Evolutionary conservation across 495 filamentous ascomycete genomes (phyloP).

Genomic region (Penicillium turbatum): DNA sequence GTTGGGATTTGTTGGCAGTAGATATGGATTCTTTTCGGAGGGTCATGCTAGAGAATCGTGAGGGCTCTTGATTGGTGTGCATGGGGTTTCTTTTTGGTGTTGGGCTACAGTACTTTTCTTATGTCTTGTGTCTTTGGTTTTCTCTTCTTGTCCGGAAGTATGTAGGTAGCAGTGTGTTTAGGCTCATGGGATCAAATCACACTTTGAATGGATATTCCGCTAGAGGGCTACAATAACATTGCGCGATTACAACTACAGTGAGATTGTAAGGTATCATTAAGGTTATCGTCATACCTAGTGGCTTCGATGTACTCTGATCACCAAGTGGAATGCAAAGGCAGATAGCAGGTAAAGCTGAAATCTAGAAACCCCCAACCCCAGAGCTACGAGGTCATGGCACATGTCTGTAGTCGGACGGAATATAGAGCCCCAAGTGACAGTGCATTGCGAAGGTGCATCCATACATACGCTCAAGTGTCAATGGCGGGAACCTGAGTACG

Average conservation of each 20-base stretch:
- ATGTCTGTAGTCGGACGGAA: too few relatives aligned
- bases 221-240: not conserved
- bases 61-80: conserved; percentile 13
- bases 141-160: conserved; percentile 7
- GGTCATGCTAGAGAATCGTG: too few relatives aligned
- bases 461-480: too few relatives aligned
- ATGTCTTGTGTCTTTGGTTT: conserved; percentile 10
- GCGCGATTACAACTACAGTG: not conserved
- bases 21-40: too few relatives aligned
- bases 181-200: not conserved
- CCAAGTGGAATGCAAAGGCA: too few relatives aligned
- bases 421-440: too few relatives aligned
- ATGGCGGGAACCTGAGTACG: too few relatives aligned
- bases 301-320: not conserved
- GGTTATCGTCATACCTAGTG: not conserved
- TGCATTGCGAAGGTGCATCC: too few relatives aligned
- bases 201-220: not conserved
- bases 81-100: conserved; percentile 17
- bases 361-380: too few relatives aligned
- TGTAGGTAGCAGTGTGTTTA: conserved; percentile 7
- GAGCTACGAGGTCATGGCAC: too few relatives aligned
- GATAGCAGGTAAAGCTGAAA: too few relatives aligned
- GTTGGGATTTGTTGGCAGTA: conserved; percentile 65
- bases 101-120: conserved; percentile 7
- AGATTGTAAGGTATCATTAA: not conserved